A percentile compares a stretch with the other conserved stretches of the same genome.
These are phyloP conservation scores for Aspergillus sp. DNA, from an alignment of 2,329 filamentous ascomycete species.

Conservation along the genomic window DNA sequence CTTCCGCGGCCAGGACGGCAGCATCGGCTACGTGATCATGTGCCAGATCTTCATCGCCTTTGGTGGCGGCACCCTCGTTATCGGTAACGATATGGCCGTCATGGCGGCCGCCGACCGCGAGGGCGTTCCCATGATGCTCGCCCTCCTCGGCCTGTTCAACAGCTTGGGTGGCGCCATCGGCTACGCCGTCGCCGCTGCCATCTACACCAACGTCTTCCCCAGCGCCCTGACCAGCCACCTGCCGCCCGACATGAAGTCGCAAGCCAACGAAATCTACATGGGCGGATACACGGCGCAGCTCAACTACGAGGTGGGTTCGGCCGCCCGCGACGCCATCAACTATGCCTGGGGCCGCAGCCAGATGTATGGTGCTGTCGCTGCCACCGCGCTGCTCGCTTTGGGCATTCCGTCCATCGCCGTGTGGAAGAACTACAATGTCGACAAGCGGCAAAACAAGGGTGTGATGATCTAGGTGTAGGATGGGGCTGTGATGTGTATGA, in stretches of 20 bases:
- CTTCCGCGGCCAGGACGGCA: conserved; percentile 50
- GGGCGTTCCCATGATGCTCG: conserved; percentile 49
- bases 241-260: conserved; percentile 30
- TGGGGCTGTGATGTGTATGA: neutral
- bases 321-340: conserved; percentile 32
- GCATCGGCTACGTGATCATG: conserved; percentile 53
- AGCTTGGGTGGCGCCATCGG: conserved; percentile 37
- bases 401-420: conserved; percentile 32
- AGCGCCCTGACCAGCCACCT: conserved; percentile 45
- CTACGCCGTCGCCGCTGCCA: conserved; percentile 31
- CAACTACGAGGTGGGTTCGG: conserved; percentile 26
- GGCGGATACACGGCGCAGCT: conserved; percentile 26
- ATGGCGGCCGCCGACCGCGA: conserved; percentile 56
- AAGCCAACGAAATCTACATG: conserved; percentile 23
- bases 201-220: conserved; percentile 60
- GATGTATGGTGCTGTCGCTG: conserved; percentile 33
- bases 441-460: conserved; percentile 41
- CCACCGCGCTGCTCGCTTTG: conserved; percentile 31
- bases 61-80: conserved; percentile 52
- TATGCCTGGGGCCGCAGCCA: conserved; percentile 40
- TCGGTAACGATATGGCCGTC: conserved; percentile 57
- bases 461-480: conserved; percentile 8
- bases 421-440: conserved; percentile 40
- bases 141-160: conserved; percentile 33
- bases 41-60: conserved; percentile 57